Conservation (phyloP, 257 asterid genomes). For the Mitragyna speciosa region DNA sequence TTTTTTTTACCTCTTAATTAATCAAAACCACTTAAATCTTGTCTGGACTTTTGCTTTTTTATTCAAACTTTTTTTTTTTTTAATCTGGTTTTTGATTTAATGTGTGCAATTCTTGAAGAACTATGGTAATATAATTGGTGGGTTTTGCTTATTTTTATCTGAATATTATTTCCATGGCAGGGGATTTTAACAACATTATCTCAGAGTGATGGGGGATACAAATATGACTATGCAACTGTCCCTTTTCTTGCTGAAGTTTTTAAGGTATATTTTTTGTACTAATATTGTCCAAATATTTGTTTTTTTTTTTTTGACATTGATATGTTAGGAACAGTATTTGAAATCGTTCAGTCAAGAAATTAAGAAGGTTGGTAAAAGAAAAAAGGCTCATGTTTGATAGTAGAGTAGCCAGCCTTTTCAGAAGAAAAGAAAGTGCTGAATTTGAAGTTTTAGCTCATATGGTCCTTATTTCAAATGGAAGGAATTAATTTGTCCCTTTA, state of each 20-base stretch:
- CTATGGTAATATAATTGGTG: background rate
- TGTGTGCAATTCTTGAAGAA: background rate
- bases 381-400: conserved; percentile 10
- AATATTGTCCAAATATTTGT: background rate
- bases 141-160: conserved; percentile 19
- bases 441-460: background rate
- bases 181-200: conserved; percentile 92
- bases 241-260: conserved; percentile 98
- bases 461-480: background rate
- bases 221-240: conserved; percentile 90
- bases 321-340: background rate
- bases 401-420: background rate
- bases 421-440: background rate
- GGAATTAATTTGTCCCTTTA: background rate
- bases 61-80: conserved; percentile 1
- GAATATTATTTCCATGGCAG: conserved; percentile 36
- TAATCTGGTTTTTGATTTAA: conserved; percentile 15
- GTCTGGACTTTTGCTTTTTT: background rate
- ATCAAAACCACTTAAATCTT: background rate
- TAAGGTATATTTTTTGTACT: conserved; percentile 48
- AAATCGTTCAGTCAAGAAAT: background rate
- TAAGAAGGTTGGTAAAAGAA: background rate
- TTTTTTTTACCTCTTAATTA: background rate
- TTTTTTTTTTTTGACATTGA: background rate
- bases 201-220: conserved; percentile 83